Evolutionary conservation across 805 yeast species (phyloP), one percentile per base, ranked within the genome.

Genomic region (Candida tallmaniae): DNA sequence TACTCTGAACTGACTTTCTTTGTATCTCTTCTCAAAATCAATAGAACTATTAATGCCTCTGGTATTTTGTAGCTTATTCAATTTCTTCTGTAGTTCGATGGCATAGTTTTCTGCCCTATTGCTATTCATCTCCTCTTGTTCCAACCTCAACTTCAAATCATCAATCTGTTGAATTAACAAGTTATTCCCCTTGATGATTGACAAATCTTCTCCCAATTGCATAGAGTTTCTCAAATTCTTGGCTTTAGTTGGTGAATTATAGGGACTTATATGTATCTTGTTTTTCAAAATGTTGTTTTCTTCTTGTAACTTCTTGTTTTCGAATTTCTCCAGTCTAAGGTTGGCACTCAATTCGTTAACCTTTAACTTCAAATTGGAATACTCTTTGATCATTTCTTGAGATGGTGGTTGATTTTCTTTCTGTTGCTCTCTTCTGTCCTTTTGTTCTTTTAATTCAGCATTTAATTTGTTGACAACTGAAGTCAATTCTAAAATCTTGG

Each of bases 281-380:
- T 80, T 73, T 44, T 80, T 82, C 10, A 83, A 55, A 45, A 81
- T 59, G 21, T 70, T 68, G 33, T 80, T 48, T 39, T 81, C 86
- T 29, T 81, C 77, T 16, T 65, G 59, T 28, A 80, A 52, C 39
- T 57, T 71, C 53, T 47, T 64, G 34, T 63, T 65, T 41, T 65
- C 72, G 23, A 66, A 62, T 37, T 52, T 58, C 46, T 75, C 79
- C 23, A 63, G 70, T 28, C 74, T 61, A 34, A 77, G 45, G 3
- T 61, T 48, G 7, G 76, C 78, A 39, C 68, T 60, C 14, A 63
- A 66, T 38, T 78, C 83, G 39, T 75, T 72, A 15, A 78, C 51
- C 39, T 73, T 72, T 6, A 75, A 52, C 34, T 70, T 73, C 44
- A 78, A 56, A 20, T 57, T 58, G 9, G 73, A 68, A 46, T 63